phyloP scores from a whole-genome alignment of 805 yeast genomes.

The Cyberlindnera mississippiensis region DNA sequence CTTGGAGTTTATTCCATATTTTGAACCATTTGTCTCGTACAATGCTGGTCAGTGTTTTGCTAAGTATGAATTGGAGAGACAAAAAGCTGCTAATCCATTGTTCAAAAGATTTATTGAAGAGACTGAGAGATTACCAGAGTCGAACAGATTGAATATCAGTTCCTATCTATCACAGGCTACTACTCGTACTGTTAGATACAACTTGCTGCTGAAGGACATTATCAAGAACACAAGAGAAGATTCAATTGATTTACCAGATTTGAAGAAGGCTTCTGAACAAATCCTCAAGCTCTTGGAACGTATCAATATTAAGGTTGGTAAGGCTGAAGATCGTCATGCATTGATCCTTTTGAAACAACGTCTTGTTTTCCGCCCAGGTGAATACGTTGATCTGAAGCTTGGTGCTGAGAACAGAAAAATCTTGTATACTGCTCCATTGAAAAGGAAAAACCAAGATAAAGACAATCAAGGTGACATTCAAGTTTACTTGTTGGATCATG shows the following conservation, averaged over 20 bases:
- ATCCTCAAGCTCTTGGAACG: conserved; percentile 71
- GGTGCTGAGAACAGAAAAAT: conserved; percentile 78
- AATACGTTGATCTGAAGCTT: conserved; percentile 79
- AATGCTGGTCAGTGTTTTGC: conserved; percentile 96
- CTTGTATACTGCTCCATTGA: conserved; percentile 70
- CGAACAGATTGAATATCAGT: conserved; percentile 84
- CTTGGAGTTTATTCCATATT: conserved; percentile 74
- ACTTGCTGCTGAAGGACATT: conserved; percentile 75
- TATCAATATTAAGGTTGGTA: conserved; percentile 82
- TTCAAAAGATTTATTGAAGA: conserved; percentile 94
- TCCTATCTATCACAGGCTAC: conserved; percentile 94
- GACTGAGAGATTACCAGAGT: conserved; percentile 78
- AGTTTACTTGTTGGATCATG: conserved; percentile 84
- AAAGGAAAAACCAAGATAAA: conserved; percentile 72
- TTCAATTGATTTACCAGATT: conserved; percentile 54
- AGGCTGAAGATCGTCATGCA: conserved; percentile 87
- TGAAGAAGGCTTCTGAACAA: conserved; percentile 70
- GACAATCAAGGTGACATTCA: conserved; percentile 76
- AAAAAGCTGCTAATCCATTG: conserved; percentile 81
- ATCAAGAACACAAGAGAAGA: conserved; percentile 78
- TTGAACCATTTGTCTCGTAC: conserved; percentile 89
- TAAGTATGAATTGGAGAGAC: conserved; percentile 91
- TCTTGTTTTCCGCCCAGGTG: conserved; percentile 75
- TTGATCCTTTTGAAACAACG: conserved; percentile 83
- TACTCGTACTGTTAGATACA: conserved; percentile 93